phyloP scores from a whole-genome alignment of 1,284 basidiomycete species.

The Naganishia cerealis region DNA sequence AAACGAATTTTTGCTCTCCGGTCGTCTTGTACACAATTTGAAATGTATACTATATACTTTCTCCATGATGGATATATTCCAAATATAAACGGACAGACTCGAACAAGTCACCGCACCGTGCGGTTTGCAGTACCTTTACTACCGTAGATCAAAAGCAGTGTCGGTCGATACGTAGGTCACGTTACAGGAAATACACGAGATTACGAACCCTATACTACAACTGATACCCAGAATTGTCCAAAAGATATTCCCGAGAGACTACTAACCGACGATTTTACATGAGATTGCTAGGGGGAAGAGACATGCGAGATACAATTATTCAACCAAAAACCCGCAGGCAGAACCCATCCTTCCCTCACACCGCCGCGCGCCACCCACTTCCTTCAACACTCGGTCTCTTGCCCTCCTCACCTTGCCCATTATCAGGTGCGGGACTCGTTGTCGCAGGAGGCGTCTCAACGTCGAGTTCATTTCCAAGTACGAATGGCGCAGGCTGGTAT shows the following conservation, averaged over 20 bases:
- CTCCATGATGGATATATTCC: not conserved
- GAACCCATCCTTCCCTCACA: not conserved
- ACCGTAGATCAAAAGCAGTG: not conserved
- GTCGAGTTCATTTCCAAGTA: slow-evolving; percentile 33
- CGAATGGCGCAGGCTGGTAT: slow-evolving; percentile 30
- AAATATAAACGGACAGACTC: not conserved
- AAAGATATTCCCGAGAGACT: not conserved
- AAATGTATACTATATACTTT: slow-evolving; percentile 12
- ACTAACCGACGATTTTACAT: not conserved
- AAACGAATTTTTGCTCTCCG: not conserved
- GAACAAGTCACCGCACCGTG: not conserved
- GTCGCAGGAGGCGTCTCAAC: slow-evolving; percentile 18
- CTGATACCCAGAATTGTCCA: slow-evolving; percentile 2
- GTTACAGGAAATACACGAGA: not conserved
- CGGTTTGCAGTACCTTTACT: not conserved
- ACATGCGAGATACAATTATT: not conserved
- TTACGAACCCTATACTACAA: not conserved
- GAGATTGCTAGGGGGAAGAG: not conserved
- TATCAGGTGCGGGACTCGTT: not conserved
- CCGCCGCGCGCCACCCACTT: slow-evolving; percentile 13
- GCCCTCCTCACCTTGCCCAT: not conserved
- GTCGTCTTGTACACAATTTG: not conserved
- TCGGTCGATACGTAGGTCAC: not conserved
- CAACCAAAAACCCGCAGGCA: not conserved
- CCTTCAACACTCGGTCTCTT: slow-evolving; percentile 4